phyloP scores from a whole-genome alignment of 352 stramenopile genomes.

The Phytophthora syringae region DNA sequence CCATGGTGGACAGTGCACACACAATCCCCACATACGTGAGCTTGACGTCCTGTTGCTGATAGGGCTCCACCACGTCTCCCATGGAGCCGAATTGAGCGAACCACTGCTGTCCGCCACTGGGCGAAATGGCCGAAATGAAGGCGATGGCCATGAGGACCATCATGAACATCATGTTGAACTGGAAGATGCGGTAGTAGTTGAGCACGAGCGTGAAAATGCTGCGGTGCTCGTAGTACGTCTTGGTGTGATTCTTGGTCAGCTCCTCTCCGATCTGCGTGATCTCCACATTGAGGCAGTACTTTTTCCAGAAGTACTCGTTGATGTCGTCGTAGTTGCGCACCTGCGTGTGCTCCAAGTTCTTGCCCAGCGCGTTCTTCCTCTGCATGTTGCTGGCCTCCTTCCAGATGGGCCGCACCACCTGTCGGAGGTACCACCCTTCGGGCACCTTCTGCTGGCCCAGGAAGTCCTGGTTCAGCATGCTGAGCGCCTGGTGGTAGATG shows the following conservation, averaged over 20 bases:
- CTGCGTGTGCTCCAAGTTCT: conserved; percentile 70
- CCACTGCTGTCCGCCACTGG: conserved; percentile 56
- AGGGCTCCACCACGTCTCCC: conserved; percentile 61
- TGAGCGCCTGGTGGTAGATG: conserved; percentile 91
- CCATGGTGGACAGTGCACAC: conserved; percentile 54
- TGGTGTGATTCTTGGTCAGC: conserved; percentile 67
- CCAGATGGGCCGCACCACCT: conserved; percentile 67
- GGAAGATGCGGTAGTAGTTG: conserved; percentile 84
- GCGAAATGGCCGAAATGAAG: conserved; percentile 69
- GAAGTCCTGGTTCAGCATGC: conserved; percentile 64
- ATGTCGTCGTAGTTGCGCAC: conserved; percentile 85
- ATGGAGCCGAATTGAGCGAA: conserved; percentile 69
- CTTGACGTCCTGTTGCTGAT: conserved; percentile 63
- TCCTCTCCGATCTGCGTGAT: conserved; percentile 56
- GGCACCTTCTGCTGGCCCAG: conserved; percentile 49
- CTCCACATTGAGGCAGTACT: conserved; percentile 63
- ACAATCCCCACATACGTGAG: conserved; percentile 65
- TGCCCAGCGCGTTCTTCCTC: conserved; percentile 64
- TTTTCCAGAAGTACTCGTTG: conserved; percentile 86
- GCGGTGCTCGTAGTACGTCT: conserved; percentile 82
- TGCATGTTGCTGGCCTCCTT: conserved; percentile 73
- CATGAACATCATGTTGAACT: conserved; percentile 86
- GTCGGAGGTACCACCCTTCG: conserved; percentile 62
- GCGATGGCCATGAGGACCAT: conserved; percentile 63
- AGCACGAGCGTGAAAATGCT: conserved; percentile 79